Base-by-base conservation (phyloP, 306 rosid species). In the Senna tora region DNA sequence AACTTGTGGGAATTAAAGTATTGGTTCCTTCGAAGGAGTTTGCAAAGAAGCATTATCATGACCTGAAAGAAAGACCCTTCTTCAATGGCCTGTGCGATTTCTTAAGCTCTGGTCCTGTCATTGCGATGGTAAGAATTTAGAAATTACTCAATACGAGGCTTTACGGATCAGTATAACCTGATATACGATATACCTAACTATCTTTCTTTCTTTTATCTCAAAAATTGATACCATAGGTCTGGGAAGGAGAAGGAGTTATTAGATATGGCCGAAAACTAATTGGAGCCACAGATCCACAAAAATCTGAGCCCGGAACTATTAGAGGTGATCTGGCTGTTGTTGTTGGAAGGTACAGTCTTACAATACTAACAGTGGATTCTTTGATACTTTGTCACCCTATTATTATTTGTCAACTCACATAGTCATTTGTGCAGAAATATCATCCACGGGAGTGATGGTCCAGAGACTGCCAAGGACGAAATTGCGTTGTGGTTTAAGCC, bases 61-160 rank as follows among this genome's bases (percentile, higher is more conserved):
- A 89, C 81, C 87, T 94, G 77, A 80, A 80, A 71, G 99, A 87
- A 38, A 89, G 92, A 71, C 99, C 99, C 45, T 94, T 94, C 86
- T 91, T 94, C 80, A 79, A 81, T 81, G 96, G 97, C 69, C 85
- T 94, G 50, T 89, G 96, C 2, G 92, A 94, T 30, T 94, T 89
- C 79, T 89, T 94, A 55, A 94, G 99, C 88, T 94, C 99, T 36
- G 96, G 95, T 55, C 97, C 99, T 56, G 97, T 94, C 56, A 15
- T 91, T 82, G 99, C 90, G 67, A 91, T 94, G 99, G 97, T 94
- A n/a, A n/a, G n/a, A n/a, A n/a, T n/a, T n/a, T 74, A 83, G 97
- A 74, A 77, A 67, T 58, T 71, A 74, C 77, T 64, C 30, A 15
- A 42, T 21, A 76, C 77, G 9, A 36, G 32, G 43, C 49, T 67